Base-by-base conservation (phyloP, 345 rosid species). In the Heritiera fomes region DNA sequence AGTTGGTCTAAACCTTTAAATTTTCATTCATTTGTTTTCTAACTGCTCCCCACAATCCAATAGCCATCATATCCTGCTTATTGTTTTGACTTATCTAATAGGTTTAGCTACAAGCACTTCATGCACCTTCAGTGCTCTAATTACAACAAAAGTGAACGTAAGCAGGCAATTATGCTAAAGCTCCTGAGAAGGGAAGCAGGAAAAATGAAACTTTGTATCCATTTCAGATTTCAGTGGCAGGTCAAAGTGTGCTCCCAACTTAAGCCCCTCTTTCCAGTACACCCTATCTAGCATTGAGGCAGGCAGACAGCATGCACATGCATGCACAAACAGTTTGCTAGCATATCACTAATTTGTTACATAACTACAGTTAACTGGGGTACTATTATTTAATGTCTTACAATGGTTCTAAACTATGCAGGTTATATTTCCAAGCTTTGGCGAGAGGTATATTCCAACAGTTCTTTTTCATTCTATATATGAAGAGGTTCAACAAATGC, bases 361-460 rank as follows among this genome's bases (percentile, higher is more conserved):
- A 46, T 46, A 23, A 2, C 55, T 69, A 12, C 38, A 69, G 46
- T 20, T 47, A 77, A 62, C 56, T 11, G 28, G 18, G 30, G 5
- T 40, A 20, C 20, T 45, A 12, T 20, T 34, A 23, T 78, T 64
- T 84, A 47, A 80, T 72, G 13, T 12, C 56, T 66, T 73, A 30
- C 71, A 38, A 74, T 56, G 56, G 78, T 8, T 5, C 76, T 46
- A 23, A 41, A n/a, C 45, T 7, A 38, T 71, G 34, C 34, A 93
- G 92, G 98, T 92, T 78, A 83, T 93, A 83, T 94, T 94, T 86
- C 98, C 97, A 28, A 93, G 98, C 88, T 90, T 90, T 82, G 97
- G 98, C 0, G 97, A 94, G 85, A 86, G 97, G 77, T 91, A 94
- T 69, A 90, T 94, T 18, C 80, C 92, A 14, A 90, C 95, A 0